Percentiles rank a stretch among this genome's conserved stretches.
phyloP scores from a whole-genome alignment of 2,329 filamentous ascomycete species.

The Aspergillus pseudoterreus region DNA sequence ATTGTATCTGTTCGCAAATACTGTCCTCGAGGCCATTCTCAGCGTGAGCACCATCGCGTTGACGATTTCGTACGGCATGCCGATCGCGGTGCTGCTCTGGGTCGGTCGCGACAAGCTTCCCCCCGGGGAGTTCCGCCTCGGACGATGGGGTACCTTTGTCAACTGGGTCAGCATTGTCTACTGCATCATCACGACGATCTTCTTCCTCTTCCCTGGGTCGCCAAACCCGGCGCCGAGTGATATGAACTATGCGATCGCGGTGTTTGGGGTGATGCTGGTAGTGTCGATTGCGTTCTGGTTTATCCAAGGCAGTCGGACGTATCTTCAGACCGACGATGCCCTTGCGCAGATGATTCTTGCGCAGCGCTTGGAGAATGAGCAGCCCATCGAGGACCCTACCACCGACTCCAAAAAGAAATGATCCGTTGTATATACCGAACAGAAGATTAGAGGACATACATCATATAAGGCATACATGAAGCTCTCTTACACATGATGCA shows the following conservation, averaged over 20 bases:
- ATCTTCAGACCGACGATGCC: constrained; percentile 31
- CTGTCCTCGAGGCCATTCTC: constrained; percentile 52
- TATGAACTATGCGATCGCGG: constrained; percentile 58
- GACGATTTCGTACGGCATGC: constrained; percentile 51
- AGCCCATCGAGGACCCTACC: neutral
- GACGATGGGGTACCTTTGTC: constrained; percentile 38
- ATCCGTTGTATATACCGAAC: neutral
- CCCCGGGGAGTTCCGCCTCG: constrained; percentile 44
- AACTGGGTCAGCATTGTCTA: constrained; percentile 53
- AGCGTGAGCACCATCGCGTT: constrained; percentile 56
- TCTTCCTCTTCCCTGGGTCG: constrained; percentile 52
- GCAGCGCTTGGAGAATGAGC: constrained; percentile 18
- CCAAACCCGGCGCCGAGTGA: constrained; percentile 46
- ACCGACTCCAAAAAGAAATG: neutral
- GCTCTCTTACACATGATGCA: neutral
- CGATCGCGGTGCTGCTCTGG: constrained; percentile 47
- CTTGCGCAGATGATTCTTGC: constrained; percentile 23
- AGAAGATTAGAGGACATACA: neutral
- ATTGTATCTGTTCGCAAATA: constrained; percentile 53
- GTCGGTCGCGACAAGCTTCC: constrained; percentile 54
- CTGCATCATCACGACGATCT: constrained; percentile 51
- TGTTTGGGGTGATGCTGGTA: constrained; percentile 55
- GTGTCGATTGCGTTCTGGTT: constrained; percentile 51
- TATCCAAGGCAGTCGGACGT: constrained; percentile 41
- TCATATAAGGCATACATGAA: neutral